These are phyloP conservation scores for Axilococcus clingmanii DNA, from an alignment of 139 green algal genomes.

Conservation along the genomic window DNA sequence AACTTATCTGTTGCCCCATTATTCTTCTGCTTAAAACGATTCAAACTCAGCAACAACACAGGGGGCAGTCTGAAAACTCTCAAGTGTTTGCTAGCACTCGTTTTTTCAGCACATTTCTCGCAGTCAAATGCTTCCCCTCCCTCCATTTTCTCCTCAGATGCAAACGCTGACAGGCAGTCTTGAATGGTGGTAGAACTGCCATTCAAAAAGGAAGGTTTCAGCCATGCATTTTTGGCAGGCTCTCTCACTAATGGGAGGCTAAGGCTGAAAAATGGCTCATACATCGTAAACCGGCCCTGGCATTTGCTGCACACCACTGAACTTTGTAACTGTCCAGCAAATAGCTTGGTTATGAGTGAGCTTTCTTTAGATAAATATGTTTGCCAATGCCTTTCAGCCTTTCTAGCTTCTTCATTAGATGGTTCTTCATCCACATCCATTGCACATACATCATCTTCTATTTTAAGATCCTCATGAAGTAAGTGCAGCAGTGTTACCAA, in stretches of 20 bases:
- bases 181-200: conserved; percentile 20
- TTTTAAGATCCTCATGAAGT: conserved; percentile 44
- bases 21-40: conserved; percentile 38
- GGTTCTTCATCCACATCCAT: neutral
- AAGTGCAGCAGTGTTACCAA: conserved; percentile 37
- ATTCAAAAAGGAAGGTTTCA: conserved; percentile 10
- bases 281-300: conserved; percentile 33
- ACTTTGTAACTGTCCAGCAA: conserved; percentile 43
- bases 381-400: conserved; percentile 37
- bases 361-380: conserved; percentile 13
- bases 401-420: conserved; percentile 21
- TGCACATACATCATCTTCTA: neutral
- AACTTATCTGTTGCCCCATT: conserved; percentile 32
- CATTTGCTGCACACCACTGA: conserved; percentile 42
- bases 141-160: conserved; percentile 34
- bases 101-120: conserved; percentile 32
- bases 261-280: conserved; percentile 50
- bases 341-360: conserved; percentile 36
- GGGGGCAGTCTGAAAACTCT: conserved; percentile 37
- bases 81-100: conserved; percentile 41
- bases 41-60: conserved; percentile 46
- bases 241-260: conserved; percentile 35
- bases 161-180: conserved; percentile 47
- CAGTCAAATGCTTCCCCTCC: conserved; percentile 40
- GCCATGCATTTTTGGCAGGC: conserved; percentile 11